Percentiles rank a stretch among this genome's conserved stretches.
phyloP scores from a whole-genome alignment of 257 asterid genomes.

The Nicotiana noctiflora region DNA sequence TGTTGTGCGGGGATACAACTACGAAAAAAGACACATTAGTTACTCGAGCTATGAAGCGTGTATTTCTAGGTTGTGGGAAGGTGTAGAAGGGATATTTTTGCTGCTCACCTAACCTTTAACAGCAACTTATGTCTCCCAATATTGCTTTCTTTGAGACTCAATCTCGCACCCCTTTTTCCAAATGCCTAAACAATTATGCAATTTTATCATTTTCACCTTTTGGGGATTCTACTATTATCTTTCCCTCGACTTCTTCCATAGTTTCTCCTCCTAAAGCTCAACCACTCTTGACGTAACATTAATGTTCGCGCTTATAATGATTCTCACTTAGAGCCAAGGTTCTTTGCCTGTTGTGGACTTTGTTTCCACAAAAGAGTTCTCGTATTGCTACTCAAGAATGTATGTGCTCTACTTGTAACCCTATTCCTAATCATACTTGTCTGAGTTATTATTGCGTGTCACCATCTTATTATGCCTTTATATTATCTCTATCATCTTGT shows the following conservation, averaged over 20 bases:
- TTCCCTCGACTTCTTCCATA: neutral
- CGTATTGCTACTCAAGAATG: neutral
- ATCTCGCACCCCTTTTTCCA: neutral
- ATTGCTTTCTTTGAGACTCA: neutral
- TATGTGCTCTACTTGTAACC: neutral
- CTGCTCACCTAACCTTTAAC: neutral
- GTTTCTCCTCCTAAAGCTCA: neutral
- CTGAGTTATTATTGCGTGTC: neutral
- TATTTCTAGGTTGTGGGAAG: neutral
- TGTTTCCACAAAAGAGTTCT: neutral
- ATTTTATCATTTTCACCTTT: neutral
- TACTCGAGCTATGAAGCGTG: neutral
- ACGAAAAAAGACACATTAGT: neutral
- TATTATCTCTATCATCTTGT: too few species aligned
- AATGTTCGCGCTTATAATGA: neutral
- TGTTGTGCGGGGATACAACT: too few species aligned
- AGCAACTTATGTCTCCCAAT: neutral
- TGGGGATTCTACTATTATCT: neutral
- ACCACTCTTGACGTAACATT: neutral
- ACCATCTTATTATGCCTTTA: neutral
- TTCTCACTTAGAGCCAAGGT: neutral
- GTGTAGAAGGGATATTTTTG: neutral
- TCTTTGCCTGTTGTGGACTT: neutral
- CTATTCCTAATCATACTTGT: neutral
- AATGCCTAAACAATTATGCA: neutral